These are phyloP conservation scores for Rhynchospora pubera DNA, from an alignment of 176 grass and related monocot genomes.

Conservation along the genomic window DNA sequence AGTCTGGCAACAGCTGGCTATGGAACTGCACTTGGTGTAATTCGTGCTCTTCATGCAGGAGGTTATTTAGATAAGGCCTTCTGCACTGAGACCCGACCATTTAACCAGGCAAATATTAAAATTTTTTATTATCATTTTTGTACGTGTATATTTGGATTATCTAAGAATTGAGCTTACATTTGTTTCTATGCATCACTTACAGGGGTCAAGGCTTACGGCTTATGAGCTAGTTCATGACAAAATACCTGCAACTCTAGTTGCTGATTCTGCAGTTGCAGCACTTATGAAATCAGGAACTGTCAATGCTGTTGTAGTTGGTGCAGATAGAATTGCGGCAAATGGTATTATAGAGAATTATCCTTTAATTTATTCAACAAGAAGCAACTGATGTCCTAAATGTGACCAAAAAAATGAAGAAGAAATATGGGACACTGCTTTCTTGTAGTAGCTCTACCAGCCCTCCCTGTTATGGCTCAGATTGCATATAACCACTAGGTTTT, in stretches of 20 bases:
- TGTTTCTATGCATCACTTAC: slow-evolving; percentile 17
- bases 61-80: slow-evolving; percentile 68
- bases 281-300: slow-evolving; percentile 66
- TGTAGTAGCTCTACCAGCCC: background rate
- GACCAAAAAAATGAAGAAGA: background rate
- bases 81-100: slow-evolving; percentile 95
- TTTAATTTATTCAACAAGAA: background rate
- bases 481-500: background rate
- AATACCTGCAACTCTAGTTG: slow-evolving; percentile 81
- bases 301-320: slow-evolving; percentile 72
- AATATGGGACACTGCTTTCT: background rate
- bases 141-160: background rate
- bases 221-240: slow-evolving; percentile 89
- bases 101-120: slow-evolving; percentile 64
- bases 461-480: background rate
- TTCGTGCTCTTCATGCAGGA: slow-evolving; percentile 66
- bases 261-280: slow-evolving; percentile 85
- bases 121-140: background rate
- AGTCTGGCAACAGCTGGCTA: slow-evolving; percentile 98
- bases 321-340: slow-evolving; percentile 79
- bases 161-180: background rate
- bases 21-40: slow-evolving; percentile 84
- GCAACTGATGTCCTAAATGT: background rate
- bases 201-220: slow-evolving; percentile 94
- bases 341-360: slow-evolving; percentile 32